phyloP scores from a whole-genome alignment of 331 rosid species.

The Arachis monticola region DNA sequence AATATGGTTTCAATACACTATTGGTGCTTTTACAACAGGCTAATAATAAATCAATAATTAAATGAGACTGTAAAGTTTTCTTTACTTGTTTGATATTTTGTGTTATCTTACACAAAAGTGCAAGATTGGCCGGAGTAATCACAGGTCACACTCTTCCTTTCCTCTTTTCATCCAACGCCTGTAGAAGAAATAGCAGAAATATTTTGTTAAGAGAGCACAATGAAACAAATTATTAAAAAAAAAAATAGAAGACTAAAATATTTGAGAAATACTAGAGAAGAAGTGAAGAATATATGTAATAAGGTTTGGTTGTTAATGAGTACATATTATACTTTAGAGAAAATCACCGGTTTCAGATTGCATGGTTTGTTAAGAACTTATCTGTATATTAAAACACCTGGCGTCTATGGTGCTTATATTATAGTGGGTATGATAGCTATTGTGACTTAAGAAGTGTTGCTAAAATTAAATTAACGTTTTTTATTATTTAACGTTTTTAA shows the following conservation, averaged over 20 bases:
- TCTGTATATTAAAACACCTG: too few relatives aligned
- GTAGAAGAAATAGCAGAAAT: conserved; percentile 31
- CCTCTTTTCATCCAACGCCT: conserved; percentile 89
- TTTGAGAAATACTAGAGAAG: too few relatives aligned
- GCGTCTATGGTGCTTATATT: too few relatives aligned
- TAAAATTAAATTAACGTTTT: too few relatives aligned
- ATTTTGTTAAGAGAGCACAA: conserved; percentile 4
- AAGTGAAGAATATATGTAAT: too few relatives aligned
- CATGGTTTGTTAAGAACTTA: too few relatives aligned
- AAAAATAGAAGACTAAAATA: not conserved
- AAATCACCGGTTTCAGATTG: too few relatives aligned
- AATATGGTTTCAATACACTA: not conserved
- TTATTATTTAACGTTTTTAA: too few relatives aligned
- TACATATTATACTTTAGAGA: too few relatives aligned
- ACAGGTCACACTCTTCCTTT: conserved; percentile 66
- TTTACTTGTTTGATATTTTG: not conserved
- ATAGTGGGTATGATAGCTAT: too few relatives aligned
- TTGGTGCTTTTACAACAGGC: conserved; percentile 1
- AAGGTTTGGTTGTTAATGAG: too few relatives aligned
- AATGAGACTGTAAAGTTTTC: conserved; percentile 29
- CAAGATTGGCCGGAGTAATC: not conserved
- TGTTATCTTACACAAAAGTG: conserved; percentile 14
- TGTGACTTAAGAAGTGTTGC: not conserved
- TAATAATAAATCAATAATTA: conserved; percentile 10
- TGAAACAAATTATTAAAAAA: conserved; percentile 26